Conservation (phyloP, 2,329 filamentous ascomycete species). For the Colletotrichum godetiae region DNA sequence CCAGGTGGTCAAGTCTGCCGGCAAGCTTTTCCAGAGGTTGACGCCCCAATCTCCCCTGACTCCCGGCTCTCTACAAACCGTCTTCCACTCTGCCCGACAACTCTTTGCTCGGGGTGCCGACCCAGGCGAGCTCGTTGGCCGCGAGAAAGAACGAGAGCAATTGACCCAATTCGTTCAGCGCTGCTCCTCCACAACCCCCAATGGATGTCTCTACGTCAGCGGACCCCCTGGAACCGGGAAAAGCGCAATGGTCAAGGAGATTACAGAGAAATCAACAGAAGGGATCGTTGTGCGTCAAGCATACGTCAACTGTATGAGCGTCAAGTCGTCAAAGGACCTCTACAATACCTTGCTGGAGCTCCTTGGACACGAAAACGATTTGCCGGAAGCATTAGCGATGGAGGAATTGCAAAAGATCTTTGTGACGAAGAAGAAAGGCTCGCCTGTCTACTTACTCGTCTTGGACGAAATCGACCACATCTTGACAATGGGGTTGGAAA, state of each 20-base stretch:
- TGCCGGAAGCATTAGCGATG: slow-evolving; percentile 75
- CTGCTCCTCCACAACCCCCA: slow-evolving; percentile 68
- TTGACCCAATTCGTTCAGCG: slow-evolving; percentile 76
- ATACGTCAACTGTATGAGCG: slow-evolving; percentile 97
- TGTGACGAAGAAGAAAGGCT: slow-evolving; percentile 66
- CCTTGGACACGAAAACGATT: slow-evolving; percentile 67
- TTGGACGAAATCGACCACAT: slow-evolving; percentile 97
- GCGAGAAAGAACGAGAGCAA: slow-evolving; percentile 75
- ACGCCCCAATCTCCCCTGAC: slow-evolving; percentile 82
- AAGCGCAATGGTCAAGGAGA: slow-evolving; percentile 89
- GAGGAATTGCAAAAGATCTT: slow-evolving; percentile 78
- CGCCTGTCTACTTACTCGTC: slow-evolving; percentile 80
- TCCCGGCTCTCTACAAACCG: slow-evolving; percentile 75
- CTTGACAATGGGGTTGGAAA: slow-evolving; percentile 86
- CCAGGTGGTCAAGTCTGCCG: slow-evolving; percentile 82
- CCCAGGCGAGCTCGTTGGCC: slow-evolving; percentile 80
- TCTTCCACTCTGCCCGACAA: slow-evolving; percentile 90
- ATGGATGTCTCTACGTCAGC: slow-evolving; percentile 93
- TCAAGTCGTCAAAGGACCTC: slow-evolving; percentile 88
- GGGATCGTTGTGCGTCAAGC: slow-evolving; percentile 71
- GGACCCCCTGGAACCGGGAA: slow-evolving; percentile 97
- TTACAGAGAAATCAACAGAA: slow-evolving; percentile 70
- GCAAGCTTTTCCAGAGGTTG: slow-evolving; percentile 79
- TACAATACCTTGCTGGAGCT: slow-evolving; percentile 83
- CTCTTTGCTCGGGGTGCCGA: slow-evolving; percentile 85